Base-by-base conservation (phyloP, 2,329 filamentous ascomycete genomes). In the Nigrograna mackinnonii region DNA sequence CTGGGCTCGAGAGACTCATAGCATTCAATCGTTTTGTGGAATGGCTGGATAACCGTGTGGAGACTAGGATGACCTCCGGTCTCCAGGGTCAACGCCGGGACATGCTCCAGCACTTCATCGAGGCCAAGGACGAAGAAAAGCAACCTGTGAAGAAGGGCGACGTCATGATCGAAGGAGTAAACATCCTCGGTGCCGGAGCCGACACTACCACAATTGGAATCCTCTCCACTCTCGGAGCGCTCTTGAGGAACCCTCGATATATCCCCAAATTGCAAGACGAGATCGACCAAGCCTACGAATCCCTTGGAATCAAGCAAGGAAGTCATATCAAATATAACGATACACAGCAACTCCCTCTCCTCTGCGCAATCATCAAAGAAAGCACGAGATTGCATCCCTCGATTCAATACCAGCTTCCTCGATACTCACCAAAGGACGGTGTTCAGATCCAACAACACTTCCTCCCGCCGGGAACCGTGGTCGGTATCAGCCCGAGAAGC, bases 111-210 rank as follows among this genome's bases (percentile, higher is more conserved):
- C 24, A 28, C n/a, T 28, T 28, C n/a, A 28, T 28, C 9, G 24
- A 28, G n/a, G 24, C 24, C 9, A 28, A 28, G 24, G 24, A 28
- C 24, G n/a, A 9, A n/a, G 24, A 28, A 9, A 28, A 28, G n/a
- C 9, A 28, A 9, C 24, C 24, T 28, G 24, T 28, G 9, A 28
- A 28, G 24, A 28, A 28, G 24, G 24, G 9, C 9, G 24, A 28
- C n/a, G 24, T 28, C 24, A 28, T 28, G 24, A 28, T 28, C n/a
- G 24, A 28, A n/a, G 24, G 24, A 28, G 24, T 28, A n/a, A 28
- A 28, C 24, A 28, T 28, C n/a, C 24, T 28, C n/a, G 24, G 24
- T 28, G 24, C 24, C n/a, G 24, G 24, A n/a, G 24, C 24, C 9
- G 24, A 28, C 24, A 28, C 24, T n/a, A 28, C 24, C 24, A n/a